Evolutionary conservation across 2,329 filamentous ascomycete species (phyloP).

Genomic region (Fusarium cicatricum): DNA sequence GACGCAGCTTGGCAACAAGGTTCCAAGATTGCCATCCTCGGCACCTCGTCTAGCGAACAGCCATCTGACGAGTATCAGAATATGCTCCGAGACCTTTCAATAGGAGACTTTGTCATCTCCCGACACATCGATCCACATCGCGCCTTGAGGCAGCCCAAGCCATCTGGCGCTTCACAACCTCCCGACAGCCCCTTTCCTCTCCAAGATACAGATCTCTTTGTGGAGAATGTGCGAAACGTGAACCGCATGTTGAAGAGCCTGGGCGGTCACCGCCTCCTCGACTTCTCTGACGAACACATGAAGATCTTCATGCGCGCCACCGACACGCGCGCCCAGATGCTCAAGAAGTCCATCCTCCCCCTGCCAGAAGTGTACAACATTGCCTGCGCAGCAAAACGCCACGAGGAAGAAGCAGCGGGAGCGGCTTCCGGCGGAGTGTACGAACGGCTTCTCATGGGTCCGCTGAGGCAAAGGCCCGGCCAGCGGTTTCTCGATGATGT

Average conservation of each 20-base stretch:
- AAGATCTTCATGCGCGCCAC: slow-evolving; percentile 40
- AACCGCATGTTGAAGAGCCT: slow-evolving; percentile 56
- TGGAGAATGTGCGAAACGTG: slow-evolving; percentile 58
- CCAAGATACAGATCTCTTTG: slow-evolving; percentile 51
- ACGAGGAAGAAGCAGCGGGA: slow-evolving; percentile 32
- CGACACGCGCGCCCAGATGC: slow-evolving; percentile 40
- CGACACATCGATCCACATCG: slow-evolving; percentile 44
- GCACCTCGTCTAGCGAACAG: slow-evolving; percentile 71
- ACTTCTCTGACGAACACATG: slow-evolving; percentile 38
- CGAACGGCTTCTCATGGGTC: slow-evolving; percentile 46
- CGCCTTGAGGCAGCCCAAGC: slow-evolving; percentile 40
- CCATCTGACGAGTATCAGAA: slow-evolving; percentile 54
- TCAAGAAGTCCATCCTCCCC: slow-evolving; percentile 49
- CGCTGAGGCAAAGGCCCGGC: slow-evolving; percentile 44
- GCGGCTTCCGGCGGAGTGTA: slow-evolving; percentile 40
- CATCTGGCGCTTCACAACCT: slow-evolving; percentile 31
- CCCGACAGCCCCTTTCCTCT: slow-evolving; percentile 38
- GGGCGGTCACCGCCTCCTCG: slow-evolving; percentile 36
- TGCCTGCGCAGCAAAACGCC: slow-evolving; percentile 45
- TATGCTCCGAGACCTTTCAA: slow-evolving; percentile 51
- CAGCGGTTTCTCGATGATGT: slow-evolving; percentile 44
- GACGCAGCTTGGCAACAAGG: slow-evolving; percentile 77
- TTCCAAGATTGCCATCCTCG: slow-evolving; percentile 77
- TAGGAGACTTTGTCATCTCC: slow-evolving; percentile 52
- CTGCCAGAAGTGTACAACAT: slow-evolving; percentile 52